phyloP scores from a whole-genome alignment of 2,329 filamentous ascomycete genomes.

The Claviceps pusilla region DNA sequence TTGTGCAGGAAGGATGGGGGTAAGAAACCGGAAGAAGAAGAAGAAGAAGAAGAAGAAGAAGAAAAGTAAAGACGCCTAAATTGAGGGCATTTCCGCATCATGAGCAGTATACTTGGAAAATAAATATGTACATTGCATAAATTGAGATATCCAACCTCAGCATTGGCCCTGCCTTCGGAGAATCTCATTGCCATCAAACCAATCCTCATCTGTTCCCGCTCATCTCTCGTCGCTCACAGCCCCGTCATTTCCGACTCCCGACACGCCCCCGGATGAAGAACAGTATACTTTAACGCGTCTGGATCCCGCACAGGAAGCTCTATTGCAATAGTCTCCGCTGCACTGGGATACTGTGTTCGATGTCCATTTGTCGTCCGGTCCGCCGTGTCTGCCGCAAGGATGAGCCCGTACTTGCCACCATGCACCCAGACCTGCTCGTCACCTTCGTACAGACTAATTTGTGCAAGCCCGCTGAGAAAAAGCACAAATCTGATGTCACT shows the following conservation, averaged over 20 bases:
- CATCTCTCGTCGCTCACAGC: not conserved
- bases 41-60: not conserved
- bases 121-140: not conserved
- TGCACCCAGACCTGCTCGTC: slow-evolving; percentile 20
- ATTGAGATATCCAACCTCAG: not conserved
- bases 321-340: slow-evolving; percentile 21
- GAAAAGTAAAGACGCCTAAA: not conserved
- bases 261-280: slow-evolving; percentile 4
- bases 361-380: slow-evolving; percentile 26
- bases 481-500: slow-evolving; percentile 15
- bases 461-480: slow-evolving; percentile 24
- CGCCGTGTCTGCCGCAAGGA: slow-evolving; percentile 27
- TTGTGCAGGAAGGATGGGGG: too few species aligned
- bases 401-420: slow-evolving; percentile 25
- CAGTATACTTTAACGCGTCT: slow-evolving; percentile 2
- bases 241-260: slow-evolving; percentile 1
- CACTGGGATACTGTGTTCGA: slow-evolving; percentile 23
- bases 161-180: too few species aligned
- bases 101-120: not conserved
- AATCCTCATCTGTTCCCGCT: not conserved
- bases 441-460: slow-evolving; percentile 25
- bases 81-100: not conserved
- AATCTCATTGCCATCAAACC: not conserved
- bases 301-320: slow-evolving; percentile 7
- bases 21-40: not conserved